Conservation (phyloP, 2,329 filamentous ascomycete genomes). For the Aspergillus chevalieri region DNA sequence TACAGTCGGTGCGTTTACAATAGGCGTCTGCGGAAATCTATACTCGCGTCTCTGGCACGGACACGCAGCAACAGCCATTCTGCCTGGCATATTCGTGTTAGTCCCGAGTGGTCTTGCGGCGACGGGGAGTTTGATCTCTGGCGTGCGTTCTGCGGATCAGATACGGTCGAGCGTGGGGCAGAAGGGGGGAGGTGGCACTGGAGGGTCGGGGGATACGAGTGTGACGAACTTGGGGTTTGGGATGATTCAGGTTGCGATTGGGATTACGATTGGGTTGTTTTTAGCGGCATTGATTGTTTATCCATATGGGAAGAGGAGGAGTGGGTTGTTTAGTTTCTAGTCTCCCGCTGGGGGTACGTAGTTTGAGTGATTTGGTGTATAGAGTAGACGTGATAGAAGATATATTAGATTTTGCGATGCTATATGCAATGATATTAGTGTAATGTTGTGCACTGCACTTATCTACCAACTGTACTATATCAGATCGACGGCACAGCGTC, state of each 20-base stretch:
- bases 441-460: too few species aligned
- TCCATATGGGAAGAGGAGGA: slow-evolving; percentile 41
- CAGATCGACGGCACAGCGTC: background rate
- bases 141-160: slow-evolving; percentile 52
- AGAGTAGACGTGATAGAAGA: too few species aligned
- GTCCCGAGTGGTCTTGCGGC: slow-evolving; percentile 56
- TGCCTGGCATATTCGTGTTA: slow-evolving; percentile 76
- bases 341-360: background rate
- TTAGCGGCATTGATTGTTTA: slow-evolving; percentile 43
- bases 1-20: slow-evolving; percentile 67
- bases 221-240: slow-evolving; percentile 42
- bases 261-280: slow-evolving; percentile 43
- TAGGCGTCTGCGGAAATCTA: slow-evolving; percentile 71
- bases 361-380: background rate
- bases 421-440: too few species aligned
- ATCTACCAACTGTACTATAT: background rate
- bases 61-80: slow-evolving; percentile 74
- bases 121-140: slow-evolving; percentile 50
- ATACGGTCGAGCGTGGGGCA: slow-evolving; percentile 34
- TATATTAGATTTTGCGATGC: too few species aligned
- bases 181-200: slow-evolving; percentile 20
- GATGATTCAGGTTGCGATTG: slow-evolving; percentile 45
- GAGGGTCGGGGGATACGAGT: slow-evolving; percentile 22
- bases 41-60: slow-evolving; percentile 69
- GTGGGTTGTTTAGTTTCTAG: slow-evolving; percentile 42